phyloP scores from a whole-genome alignment of 2,329 filamentous ascomycete species.

The Hymenoscyphus fraxineus region DNA sequence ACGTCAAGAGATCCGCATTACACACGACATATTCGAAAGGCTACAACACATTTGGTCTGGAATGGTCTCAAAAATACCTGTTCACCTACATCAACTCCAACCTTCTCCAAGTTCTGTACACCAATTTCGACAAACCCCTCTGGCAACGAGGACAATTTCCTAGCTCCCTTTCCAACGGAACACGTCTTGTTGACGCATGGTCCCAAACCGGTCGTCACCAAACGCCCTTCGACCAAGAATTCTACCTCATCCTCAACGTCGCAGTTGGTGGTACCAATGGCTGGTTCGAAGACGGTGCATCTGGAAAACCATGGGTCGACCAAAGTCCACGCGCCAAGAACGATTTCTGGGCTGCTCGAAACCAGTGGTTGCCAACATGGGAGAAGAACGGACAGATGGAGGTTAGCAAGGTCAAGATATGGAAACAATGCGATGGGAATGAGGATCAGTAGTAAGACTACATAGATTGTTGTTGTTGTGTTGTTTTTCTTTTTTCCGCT shows the following conservation, averaged over 20 bases:
- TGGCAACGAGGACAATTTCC: slow-evolving; percentile 69
- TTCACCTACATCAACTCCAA: slow-evolving; percentile 83
- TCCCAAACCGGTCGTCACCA: slow-evolving; percentile 54
- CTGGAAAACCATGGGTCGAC: slow-evolving; percentile 77
- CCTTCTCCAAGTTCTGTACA: slow-evolving; percentile 76
- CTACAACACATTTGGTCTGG: slow-evolving; percentile 76
- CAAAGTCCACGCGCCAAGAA: slow-evolving; percentile 59
- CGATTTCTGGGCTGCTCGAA: slow-evolving; percentile 71
- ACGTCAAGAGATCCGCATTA: slow-evolving; percentile 69
- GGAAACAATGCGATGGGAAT: slow-evolving; percentile 61
- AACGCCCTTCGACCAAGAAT: slow-evolving; percentile 71
- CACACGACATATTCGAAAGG: slow-evolving; percentile 68
- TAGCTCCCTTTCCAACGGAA: slow-evolving; percentile 60
- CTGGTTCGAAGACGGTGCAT: slow-evolving; percentile 73
- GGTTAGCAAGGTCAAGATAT: slow-evolving; percentile 66
- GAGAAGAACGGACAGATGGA: slow-evolving; percentile 56
- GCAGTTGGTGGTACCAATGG: slow-evolving; percentile 76
- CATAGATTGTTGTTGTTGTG: background rate
- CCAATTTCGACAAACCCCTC: slow-evolving; percentile 65
- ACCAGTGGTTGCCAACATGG: slow-evolving; percentile 70
- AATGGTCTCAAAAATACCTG: slow-evolving; percentile 85
- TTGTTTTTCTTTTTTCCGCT: background rate
- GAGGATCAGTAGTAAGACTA: background rate
- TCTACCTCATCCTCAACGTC: slow-evolving; percentile 73
- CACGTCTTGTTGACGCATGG: slow-evolving; percentile 62